These are phyloP conservation scores for Quercus gilva DNA, from an alignment of 306 rosid species.

Conservation along the genomic window DNA sequence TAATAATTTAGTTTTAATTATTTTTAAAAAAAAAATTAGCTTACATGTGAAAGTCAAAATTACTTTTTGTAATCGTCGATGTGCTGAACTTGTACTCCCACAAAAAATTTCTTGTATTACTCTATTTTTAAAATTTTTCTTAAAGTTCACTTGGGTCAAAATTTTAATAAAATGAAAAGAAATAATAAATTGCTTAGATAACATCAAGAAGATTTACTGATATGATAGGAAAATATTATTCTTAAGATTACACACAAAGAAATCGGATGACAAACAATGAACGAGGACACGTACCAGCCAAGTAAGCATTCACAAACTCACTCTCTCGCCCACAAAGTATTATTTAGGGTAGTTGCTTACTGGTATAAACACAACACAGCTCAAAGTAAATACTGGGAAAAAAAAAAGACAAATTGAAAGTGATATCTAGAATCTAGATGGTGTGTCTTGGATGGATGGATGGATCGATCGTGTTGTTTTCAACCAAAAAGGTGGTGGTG, in stretches of 20 bases:
- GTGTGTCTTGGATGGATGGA: no score
- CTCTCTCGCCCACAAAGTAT: not conserved
- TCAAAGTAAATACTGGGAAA: not conserved
- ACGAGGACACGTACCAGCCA: not conserved
- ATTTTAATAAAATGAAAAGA: not conserved
- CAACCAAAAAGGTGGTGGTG: slow-evolving; percentile 62
- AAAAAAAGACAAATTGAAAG: no score
- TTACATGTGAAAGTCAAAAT: no score
- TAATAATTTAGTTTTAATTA: no score
- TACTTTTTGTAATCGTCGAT: no score
- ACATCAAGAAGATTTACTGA: not conserved
- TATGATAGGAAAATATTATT: not conserved
- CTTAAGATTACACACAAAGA: not conserved
- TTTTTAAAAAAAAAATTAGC: no score
- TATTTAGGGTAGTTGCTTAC: not conserved
- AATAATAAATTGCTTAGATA: not conserved
- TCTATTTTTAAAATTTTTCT: not conserved
- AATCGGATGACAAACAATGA: not conserved
- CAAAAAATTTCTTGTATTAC: no score
- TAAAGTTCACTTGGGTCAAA: not conserved
- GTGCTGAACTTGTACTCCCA: no score
- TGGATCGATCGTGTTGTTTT: not conserved
- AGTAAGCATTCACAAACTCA: not conserved
- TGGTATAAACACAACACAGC: not conserved
- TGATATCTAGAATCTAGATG: no score